Evolutionary conservation across 768 basidiomycete species (phyloP).

Genomic region (Sistotremastrum suecicum): DNA sequence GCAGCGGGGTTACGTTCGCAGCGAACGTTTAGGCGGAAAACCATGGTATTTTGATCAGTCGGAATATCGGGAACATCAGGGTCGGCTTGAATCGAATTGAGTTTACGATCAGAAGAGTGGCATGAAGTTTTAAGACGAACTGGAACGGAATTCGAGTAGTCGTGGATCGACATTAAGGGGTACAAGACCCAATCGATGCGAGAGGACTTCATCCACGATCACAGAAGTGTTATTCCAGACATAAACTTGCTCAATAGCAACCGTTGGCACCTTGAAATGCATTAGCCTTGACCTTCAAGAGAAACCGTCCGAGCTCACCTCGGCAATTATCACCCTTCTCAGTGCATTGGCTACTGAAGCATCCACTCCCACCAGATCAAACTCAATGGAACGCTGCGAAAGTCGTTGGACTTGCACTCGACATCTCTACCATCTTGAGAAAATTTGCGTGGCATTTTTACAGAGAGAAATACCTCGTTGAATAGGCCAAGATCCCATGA

Average conservation of each 20-base stretch:
- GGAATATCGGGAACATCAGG: slow-evolving; percentile 17
- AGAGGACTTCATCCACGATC: slow-evolving; percentile 85
- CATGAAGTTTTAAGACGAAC: slow-evolving; percentile 1
- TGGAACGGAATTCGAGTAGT: slow-evolving; percentile 30
- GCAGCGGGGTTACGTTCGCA: slow-evolving; percentile 51
- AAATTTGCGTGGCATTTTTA: not conserved
- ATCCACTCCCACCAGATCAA: slow-evolving; percentile 92
- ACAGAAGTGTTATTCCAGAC: slow-evolving; percentile 92
- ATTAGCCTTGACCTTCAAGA: not conserved
- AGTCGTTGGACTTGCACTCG: slow-evolving; percentile 62
- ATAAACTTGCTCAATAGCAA: slow-evolving; percentile 84
- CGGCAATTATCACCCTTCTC: slow-evolving; percentile 83
- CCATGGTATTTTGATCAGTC: slow-evolving; percentile 83
- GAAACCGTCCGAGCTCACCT: slow-evolving; percentile 36
- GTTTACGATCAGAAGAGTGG: not conserved
- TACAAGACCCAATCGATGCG: slow-evolving; percentile 84
- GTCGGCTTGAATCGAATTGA: too few relatives aligned
- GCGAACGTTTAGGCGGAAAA: slow-evolving; percentile 59
- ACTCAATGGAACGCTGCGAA: slow-evolving; percentile 77
- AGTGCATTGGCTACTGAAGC: slow-evolving; percentile 94
- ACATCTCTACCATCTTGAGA: slow-evolving; percentile 45
- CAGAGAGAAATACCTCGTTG: slow-evolving; percentile 38
- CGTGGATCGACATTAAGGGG: slow-evolving; percentile 81
- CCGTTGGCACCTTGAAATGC: slow-evolving; percentile 60
- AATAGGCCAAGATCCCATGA: slow-evolving; percentile 71